Base-by-base conservation (phyloP, 148 eudicot genomes). In the Vaccinium darrowii region DNA sequence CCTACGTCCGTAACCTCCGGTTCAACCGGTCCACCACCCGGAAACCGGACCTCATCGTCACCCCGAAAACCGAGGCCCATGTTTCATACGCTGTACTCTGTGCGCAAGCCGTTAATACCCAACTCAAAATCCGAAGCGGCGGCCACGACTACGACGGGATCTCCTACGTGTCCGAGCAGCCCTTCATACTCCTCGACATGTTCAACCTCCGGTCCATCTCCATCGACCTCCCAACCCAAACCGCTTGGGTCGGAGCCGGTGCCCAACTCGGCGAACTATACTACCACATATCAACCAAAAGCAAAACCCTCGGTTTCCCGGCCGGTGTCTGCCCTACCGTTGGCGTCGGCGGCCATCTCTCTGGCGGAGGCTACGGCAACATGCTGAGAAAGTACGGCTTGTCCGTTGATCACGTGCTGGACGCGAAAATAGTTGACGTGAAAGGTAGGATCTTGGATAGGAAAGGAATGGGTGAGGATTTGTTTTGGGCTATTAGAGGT, bases 361-460 rank as follows among this genome's bases (percentile, higher is more conserved):
- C 85, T 23, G 92, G 92, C 36, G 92, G 86, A 1, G 92, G 90
- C 0, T 90, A 88, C 43, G 92, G 92, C 5, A 88, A 84, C 88
- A 25, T 90, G 89, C 80, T 88, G 86, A 58, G 92, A 9, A 88
- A 88, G 80, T 84, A 88, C 76, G 92, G 92, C 6, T 79, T 90
- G 2, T 5, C 90, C 7, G 87, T 85, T 13, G 92, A 90, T 58
- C 80, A 90, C 82, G 80, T 90, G 6, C 15, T 76, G 8, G 91
- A 90, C 49, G 78, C 84, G 50, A 36, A 52, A 10, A 52, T 82
- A 4, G 78, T 82, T 6, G 65, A 82, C 36, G 84, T 53, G 25
- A 53, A 82, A 8, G 84, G 84, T 1, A 54, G 50, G 11, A 14
- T 82, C 72, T 19, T 82, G 50, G 78, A 82, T 9, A 71, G 78